Conservation (phyloP, 495 filamentous ascomycete genomes). For the Penicillium egyptiacum region DNA sequence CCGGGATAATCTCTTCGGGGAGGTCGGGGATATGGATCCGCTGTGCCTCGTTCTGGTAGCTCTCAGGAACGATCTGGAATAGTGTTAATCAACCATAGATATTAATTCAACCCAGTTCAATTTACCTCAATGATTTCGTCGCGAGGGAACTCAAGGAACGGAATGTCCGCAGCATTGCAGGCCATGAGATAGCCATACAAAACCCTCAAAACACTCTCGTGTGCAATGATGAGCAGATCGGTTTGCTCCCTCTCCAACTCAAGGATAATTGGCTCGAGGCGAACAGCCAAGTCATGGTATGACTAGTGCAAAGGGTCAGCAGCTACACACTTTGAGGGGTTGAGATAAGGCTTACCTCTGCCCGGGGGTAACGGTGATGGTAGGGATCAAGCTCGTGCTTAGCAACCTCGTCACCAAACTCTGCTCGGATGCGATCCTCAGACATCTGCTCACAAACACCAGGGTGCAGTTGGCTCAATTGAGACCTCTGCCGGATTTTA, state of each 20-base stretch:
- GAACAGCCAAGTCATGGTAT: slow-evolving; percentile 96
- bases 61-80: slow-evolving; percentile 83
- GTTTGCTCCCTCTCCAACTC: slow-evolving; percentile 97
- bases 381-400: slow-evolving; percentile 96
- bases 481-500: slow-evolving; percentile 82
- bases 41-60: slow-evolving; percentile 93
- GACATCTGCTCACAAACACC: slow-evolving; percentile 92
- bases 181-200: slow-evolving; percentile 99
- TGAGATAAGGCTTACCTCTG: slow-evolving; percentile 62
- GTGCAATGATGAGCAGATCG: slow-evolving; percentile 94
- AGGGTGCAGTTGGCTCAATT: slow-evolving; percentile 96
- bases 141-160: slow-evolving; percentile 87
- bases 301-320: slow-evolving; percentile 55
- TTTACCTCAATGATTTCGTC: slow-evolving; percentile 92
- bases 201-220: slow-evolving; percentile 94
- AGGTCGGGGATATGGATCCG: slow-evolving; percentile 75
- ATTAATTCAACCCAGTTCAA: slow-evolving; percentile 18
- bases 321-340: slow-evolving; percentile 2
- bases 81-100: slow-evolving; percentile 19
- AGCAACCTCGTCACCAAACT: slow-evolving; percentile 84
- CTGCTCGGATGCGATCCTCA: slow-evolving; percentile 71
- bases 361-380: slow-evolving; percentile 93
- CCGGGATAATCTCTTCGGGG: slow-evolving; percentile 61
- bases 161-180: slow-evolving; percentile 94
- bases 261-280: slow-evolving; percentile 97